Conservation (phyloP, 140 eudicot species). For the Ambrosia hybrid region DNA sequence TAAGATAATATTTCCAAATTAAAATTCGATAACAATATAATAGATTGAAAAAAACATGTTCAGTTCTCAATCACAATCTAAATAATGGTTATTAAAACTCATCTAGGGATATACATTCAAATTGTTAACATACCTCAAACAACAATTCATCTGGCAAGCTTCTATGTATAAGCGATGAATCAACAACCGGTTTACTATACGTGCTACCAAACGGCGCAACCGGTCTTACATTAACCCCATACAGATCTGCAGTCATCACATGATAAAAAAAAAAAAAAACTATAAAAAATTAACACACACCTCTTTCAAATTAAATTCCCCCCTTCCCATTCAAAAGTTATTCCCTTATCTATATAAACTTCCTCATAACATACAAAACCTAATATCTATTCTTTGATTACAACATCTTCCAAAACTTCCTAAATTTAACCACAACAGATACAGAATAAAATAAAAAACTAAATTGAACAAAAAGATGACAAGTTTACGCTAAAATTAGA, state of each 20-base stretch:
- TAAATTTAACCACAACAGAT: no score
- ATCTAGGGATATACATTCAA: not conserved
- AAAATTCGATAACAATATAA: not conserved
- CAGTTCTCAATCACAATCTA: no score
- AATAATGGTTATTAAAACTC: no score
- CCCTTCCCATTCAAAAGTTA: not conserved
- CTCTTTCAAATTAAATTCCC: not conserved
- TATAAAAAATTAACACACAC: conserved; percentile 14
- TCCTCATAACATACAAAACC: no score
- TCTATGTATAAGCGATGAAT: conserved; percentile 76
- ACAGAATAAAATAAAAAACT: no score
- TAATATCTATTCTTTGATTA: no score
- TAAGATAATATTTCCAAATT: not conserved
- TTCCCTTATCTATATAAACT: not conserved
- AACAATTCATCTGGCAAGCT: conserved; percentile 87
- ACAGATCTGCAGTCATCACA: conserved; percentile 61
- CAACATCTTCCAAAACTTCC: no score
- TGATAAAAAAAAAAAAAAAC: not conserved
- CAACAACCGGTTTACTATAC: conserved; percentile 51
- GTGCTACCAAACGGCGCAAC: conserved; percentile 85
- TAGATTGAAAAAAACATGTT: not conserved
- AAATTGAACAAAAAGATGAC: no score
- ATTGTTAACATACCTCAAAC: conserved; percentile 63
- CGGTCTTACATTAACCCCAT: conserved; percentile 85
- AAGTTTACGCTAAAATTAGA: no score